Evolutionary conservation across 495 filamentous ascomycete genomes (phyloP).

Genomic region (Neurospora sp.): DNA sequence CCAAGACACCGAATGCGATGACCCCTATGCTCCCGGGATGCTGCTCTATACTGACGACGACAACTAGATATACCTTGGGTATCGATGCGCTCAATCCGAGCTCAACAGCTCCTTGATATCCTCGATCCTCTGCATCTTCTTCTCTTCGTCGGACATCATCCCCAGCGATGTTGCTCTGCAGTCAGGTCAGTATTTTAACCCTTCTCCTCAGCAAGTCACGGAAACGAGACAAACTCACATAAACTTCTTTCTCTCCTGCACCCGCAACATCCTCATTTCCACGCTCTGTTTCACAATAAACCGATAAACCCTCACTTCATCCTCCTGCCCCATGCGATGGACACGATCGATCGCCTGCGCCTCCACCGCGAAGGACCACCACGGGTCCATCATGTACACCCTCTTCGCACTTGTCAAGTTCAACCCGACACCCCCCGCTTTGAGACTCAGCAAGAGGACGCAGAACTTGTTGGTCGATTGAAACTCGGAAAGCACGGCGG

Average conservation of each 20-base stretch:
- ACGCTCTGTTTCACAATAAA: slow-evolving; percentile 88
- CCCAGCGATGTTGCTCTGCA: slow-evolving; percentile 79
- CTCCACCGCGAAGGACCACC: slow-evolving; percentile 97
- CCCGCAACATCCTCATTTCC: slow-evolving; percentile 84
- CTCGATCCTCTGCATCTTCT: slow-evolving; percentile 78
- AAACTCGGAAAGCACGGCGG: slow-evolving; percentile 66
- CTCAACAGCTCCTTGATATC: slow-evolving; percentile 89
- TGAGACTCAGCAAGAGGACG: slow-evolving; percentile 73
- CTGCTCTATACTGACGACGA: background rate
- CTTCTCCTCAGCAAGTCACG: background rate
- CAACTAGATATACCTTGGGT: background rate
- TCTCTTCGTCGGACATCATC: slow-evolving; percentile 90
- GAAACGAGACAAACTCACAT: slow-evolving; percentile 48
- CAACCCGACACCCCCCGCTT: slow-evolving; percentile 87
- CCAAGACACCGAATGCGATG: background rate
- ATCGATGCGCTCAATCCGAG: slow-evolving; percentile 27
- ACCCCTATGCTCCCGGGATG: background rate
- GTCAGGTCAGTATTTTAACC: slow-evolving; percentile 1
- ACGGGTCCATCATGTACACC: slow-evolving; percentile 98
- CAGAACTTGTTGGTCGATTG: slow-evolving; percentile 36
- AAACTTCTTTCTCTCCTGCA: slow-evolving; percentile 94
- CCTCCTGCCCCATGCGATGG: slow-evolving; percentile 93
- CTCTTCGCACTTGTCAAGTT: slow-evolving; percentile 81
- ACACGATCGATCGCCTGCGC: slow-evolving; percentile 97
- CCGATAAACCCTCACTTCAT: slow-evolving; percentile 72